Evolutionary conservation across 1,284 basidiomycete species (phyloP).

Genomic region (Melampsora medusae): DNA sequence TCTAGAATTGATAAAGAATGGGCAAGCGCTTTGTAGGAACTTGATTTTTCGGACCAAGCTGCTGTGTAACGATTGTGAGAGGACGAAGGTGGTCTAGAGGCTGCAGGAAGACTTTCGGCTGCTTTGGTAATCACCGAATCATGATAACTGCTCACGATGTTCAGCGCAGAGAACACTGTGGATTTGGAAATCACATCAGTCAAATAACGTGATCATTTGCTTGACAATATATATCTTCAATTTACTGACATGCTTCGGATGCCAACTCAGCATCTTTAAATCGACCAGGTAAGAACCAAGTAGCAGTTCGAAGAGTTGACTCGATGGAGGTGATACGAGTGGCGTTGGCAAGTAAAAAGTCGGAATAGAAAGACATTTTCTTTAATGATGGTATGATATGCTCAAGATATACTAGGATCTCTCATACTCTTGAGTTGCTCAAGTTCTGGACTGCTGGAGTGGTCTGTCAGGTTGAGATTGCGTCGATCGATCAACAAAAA

Average conservation of each 20-base stretch:
- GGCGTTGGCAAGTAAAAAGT: conserved; percentile 48
- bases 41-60: conserved; percentile 70
- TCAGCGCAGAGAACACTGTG: conserved; percentile 54
- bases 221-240: neutral
- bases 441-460: too few species aligned
- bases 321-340: conserved; percentile 50
- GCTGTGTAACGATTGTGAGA: conserved; percentile 66
- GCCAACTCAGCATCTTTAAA: conserved; percentile 51
- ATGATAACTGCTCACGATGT: conserved; percentile 57
- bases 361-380: conserved; percentile 39
- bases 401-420: too few species aligned
- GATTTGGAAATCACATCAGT: neutral
- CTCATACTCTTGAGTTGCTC: too few species aligned
- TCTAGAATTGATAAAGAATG: conserved; percentile 70
- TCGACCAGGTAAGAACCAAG: conserved; percentile 52
- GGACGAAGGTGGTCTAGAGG: conserved; percentile 51
- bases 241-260: conserved; percentile 47
- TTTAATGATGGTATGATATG: neutral
- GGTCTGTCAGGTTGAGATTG: too few species aligned
- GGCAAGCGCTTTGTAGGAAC: conserved; percentile 71
- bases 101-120: conserved; percentile 42
- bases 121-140: conserved; percentile 55
- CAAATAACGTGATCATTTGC: too few species aligned
- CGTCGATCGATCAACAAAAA: too few species aligned
- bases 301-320: conserved; percentile 49